A percentile compares a stretch with the other conserved stretches of the same genome.
Conservation (phyloP, 1,284 basidiomycete genomes). For the Hypsizygus ulmarius region DNA sequence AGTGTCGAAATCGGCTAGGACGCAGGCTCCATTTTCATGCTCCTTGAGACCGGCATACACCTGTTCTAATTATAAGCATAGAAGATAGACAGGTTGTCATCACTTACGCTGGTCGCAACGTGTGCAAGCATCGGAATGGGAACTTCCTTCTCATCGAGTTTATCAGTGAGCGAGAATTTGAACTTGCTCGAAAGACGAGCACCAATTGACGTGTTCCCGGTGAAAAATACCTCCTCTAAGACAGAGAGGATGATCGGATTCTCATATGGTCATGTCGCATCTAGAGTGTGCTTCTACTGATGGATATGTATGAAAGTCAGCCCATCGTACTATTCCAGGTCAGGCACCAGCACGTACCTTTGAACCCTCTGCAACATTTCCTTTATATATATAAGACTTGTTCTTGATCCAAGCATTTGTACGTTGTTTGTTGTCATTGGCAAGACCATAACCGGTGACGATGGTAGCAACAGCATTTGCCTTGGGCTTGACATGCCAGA, state of each 20-base stretch:
- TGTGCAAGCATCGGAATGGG: conserved; percentile 1
- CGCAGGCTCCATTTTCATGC: neutral
- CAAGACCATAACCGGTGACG: neutral
- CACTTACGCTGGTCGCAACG: neutral
- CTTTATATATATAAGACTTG: neutral
- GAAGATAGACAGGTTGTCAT: neutral
- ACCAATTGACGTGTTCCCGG: neutral
- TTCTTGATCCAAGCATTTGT: neutral
- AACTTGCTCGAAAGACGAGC: neutral
- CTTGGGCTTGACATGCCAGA: neutral
- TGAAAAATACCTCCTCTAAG: neutral
- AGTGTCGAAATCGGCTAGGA: neutral
- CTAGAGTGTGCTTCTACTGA: neutral
- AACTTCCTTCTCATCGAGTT: neutral
- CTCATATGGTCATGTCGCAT: neutral
- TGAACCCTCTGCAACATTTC: neutral
- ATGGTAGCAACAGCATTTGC: neutral
- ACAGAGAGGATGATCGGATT: neutral
- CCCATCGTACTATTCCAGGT: neutral
- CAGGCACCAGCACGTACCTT: neutral
- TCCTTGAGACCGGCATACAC: neutral
- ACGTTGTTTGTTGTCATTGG: neutral
- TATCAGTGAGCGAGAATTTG: neutral
- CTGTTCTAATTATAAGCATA: neutral
- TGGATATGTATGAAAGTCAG: neutral